Percentiles rank a stretch among this genome's conserved stretches.
These are phyloP conservation scores for Gossypium arboreum DNA, from an alignment of 345 rosid genomes.

Conservation along the genomic window DNA sequence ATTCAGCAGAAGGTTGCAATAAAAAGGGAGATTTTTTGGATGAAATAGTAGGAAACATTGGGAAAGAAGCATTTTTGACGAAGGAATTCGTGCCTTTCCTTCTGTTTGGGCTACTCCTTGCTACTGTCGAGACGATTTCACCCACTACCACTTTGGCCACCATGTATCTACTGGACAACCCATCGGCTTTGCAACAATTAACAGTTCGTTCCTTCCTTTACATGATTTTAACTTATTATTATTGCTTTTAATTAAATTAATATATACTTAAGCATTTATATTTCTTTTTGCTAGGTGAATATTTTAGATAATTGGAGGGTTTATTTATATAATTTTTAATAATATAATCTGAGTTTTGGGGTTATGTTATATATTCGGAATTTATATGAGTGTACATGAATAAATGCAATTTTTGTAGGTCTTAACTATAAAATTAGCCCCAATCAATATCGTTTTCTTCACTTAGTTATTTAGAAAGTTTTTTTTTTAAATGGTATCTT, in stretches of 20 bases:
- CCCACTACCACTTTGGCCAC: slow-evolving; percentile 1
- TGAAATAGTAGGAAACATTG: slow-evolving; percentile 18
- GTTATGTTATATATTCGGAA: no score
- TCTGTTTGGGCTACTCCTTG: slow-evolving; percentile 10
- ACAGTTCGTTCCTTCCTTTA: background rate
- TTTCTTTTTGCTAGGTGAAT: no score
- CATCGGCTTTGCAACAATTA: background rate
- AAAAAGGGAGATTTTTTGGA: slow-evolving; percentile 21
- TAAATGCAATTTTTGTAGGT: no score
- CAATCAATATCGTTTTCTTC: no score
- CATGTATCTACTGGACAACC: slow-evolving; percentile 2
- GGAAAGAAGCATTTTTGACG: slow-evolving; percentile 14
- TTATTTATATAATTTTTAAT: no score
- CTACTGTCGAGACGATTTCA: slow-evolving; percentile 3
- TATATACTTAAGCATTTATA: no score
- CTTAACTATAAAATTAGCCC: no score
- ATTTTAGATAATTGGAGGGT: no score
- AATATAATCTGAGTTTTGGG: no score
- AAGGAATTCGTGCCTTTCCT: background rate
- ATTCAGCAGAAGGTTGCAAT: background rate
- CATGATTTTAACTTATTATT: background rate
- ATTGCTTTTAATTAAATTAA: background rate
- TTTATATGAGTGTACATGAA: no score
- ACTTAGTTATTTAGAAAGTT: no score
- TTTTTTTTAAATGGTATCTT: no score